phyloP scores from a whole-genome alignment of 345 rosid species.

The Aquilaria sinensis region DNA sequence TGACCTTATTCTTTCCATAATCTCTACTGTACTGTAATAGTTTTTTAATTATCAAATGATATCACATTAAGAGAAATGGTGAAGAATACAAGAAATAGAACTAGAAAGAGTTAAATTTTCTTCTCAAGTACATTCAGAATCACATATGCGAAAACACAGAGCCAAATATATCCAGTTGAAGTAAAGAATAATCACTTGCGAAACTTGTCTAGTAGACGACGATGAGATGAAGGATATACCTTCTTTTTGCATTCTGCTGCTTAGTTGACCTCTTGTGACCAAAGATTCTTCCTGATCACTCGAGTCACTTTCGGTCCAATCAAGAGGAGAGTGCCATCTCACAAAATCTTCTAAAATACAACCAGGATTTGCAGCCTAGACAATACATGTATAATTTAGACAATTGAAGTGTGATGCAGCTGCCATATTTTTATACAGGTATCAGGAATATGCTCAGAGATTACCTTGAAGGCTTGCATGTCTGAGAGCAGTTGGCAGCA shows the following conservation, averaged over 20 bases:
- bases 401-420: neutral
- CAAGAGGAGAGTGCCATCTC: constrained; percentile 96
- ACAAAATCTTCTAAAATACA: constrained; percentile 93
- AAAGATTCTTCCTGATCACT: constrained; percentile 39
- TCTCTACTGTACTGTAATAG: no score
- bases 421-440: neutral
- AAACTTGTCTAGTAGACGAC: constrained; percentile 6
- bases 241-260: constrained; percentile 89
- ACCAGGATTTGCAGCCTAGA: constrained; percentile 92
- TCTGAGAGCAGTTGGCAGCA: constrained; percentile 93
- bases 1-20: no score
- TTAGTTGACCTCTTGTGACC: constrained; percentile 58
- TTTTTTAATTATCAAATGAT: no score
- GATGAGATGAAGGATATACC: constrained; percentile 29
- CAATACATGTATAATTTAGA: neutral
- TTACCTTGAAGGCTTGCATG: constrained; percentile 97
- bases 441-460: neutral
- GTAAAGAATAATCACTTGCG: neutral
- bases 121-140: no score
- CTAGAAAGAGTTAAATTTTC: no score
- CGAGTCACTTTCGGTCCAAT: constrained; percentile 65
- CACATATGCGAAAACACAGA: neutral
- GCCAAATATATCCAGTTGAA: neutral
- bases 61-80: no score
- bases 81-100: no score